Evolutionary conservation across 1,139 yeast genomes (phyloP).

Genomic region (Suhomyces anneliseae): DNA sequence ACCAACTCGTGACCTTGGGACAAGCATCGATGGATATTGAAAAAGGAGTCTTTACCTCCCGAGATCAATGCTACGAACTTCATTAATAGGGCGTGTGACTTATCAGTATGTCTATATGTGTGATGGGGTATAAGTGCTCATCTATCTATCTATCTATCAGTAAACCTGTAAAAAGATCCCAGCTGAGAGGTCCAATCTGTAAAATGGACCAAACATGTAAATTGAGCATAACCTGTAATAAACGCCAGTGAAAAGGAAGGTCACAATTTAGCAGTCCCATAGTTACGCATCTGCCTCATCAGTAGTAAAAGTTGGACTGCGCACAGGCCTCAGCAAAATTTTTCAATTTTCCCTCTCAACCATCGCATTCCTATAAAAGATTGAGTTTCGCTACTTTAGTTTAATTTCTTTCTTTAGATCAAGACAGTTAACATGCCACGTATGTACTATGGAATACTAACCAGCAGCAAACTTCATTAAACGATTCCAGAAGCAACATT

Average conservation of each 20-base stretch:
- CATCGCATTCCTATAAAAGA: slow-evolving; percentile 7
- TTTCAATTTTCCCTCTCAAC: slow-evolving; percentile 12
- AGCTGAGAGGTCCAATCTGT: neutral
- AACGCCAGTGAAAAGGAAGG: slow-evolving; percentile 2
- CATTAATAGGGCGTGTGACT: slow-evolving; percentile 45
- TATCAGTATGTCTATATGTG: too few relatives aligned
- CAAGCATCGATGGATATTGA: slow-evolving; percentile 79
- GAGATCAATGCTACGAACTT: slow-evolving; percentile 88
- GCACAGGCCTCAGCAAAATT: slow-evolving; percentile 7
- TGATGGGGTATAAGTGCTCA: too few relatives aligned
- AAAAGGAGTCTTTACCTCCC: slow-evolving; percentile 96
- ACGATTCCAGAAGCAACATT: neutral
- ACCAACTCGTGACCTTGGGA: slow-evolving; percentile 79
- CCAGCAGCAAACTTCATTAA: slow-evolving; percentile 9
- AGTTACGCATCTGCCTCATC: slow-evolving; percentile 5
- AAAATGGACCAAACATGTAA: too few relatives aligned
- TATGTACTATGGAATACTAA: slow-evolving; percentile 35
- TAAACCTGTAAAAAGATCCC: too few relatives aligned
- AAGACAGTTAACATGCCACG: slow-evolving; percentile 53
- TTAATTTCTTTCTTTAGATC: slow-evolving; percentile 17
- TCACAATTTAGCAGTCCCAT: slow-evolving; percentile 7
- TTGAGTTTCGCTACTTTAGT: neutral
- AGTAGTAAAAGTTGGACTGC: neutral
- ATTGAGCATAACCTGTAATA: neutral
- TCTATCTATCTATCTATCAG: too few relatives aligned